Base-by-base conservation (phyloP, 352 stramenopile species). In the Phytophthora meadii region DNA sequence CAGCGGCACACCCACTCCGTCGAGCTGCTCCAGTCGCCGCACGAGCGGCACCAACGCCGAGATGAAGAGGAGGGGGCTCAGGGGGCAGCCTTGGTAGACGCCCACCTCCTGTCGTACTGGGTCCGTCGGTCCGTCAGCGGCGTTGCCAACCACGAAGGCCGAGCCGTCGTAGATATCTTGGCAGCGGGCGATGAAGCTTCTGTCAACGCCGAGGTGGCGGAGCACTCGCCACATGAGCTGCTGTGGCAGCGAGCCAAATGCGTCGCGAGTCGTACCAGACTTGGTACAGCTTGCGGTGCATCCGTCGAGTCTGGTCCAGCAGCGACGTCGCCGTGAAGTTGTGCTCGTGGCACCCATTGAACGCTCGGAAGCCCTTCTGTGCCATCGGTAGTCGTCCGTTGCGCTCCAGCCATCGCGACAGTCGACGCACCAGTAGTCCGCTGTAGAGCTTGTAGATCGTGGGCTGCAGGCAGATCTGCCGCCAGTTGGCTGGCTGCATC, bases 401-500 rank as follows among this genome's bases (percentile, higher is more conserved):
- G 6, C 2, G 34, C 12, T 71, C 61, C 32, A 74, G 40, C 46
- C 49, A 74, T 2, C 4, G 5, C 10, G 46, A 66, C 12, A 77
- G 39, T 0, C 68, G 54, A 11, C 27, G 41, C 15, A 55, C 56
- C 15, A 81, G 44, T 12, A 75, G 4, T 0, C 60, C 57, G 2
- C 53, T 51, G 51, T 73, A 77, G 8, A 81, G 17, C 37, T 81
- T 77, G 72, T 76, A 81, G 5, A 81, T 52, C 1, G 61, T 28
- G 0, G 27, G 28, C 59, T 77, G 72, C 2, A 81, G 45, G 51
- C 67, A 73, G 53, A 76, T 78, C 15, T 65, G 55, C 12, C 70
- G 24, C 64, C 71, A 77, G 61, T 79, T 79, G 0, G 2, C 4
- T 3, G 47, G n/a, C 10, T 37, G 1, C 17, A 8, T 15, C 11